Conservation (phyloP, 1,284 basidiomycete species). For the Puccinia polysora region DNA sequence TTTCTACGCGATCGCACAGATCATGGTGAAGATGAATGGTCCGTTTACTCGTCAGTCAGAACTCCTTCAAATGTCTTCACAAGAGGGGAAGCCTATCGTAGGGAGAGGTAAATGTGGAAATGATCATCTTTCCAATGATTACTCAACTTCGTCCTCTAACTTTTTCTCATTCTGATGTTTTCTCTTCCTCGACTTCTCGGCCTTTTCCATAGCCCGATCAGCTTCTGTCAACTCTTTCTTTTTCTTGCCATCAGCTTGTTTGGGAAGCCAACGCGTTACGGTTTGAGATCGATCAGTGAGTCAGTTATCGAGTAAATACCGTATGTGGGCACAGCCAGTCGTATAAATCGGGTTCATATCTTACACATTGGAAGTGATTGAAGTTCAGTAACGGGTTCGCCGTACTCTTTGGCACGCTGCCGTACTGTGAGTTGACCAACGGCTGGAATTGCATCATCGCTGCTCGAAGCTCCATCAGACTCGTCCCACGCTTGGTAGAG, state of each 20-base stretch:
- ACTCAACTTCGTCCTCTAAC: conserved; percentile 42
- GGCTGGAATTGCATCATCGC: conserved; percentile 6
- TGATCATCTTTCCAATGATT: neutral
- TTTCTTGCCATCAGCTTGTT: conserved; percentile 38
- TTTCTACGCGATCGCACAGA: conserved; percentile 21
- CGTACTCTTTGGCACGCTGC: conserved; percentile 43
- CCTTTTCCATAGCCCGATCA: conserved; percentile 43
- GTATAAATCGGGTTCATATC: neutral
- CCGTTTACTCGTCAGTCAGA: neutral
- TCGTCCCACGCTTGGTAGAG: conserved; percentile 29
- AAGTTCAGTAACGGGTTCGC: conserved; percentile 38
- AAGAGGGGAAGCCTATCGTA: neutral
- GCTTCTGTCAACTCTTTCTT: conserved; percentile 43
- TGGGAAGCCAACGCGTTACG: no score
- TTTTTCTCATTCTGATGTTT: conserved; percentile 44
- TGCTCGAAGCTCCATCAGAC: conserved; percentile 19
- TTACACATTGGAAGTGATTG: conserved; percentile 43
- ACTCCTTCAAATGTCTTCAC: neutral
- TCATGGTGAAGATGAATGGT: neutral
- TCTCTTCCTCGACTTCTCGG: conserved; percentile 41
- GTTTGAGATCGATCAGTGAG: no score
- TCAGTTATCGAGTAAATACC: no score
- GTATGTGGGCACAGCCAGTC: no score
- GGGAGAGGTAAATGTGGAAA: neutral
- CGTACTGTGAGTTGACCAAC: conserved; percentile 32